These are phyloP conservation scores for Sextonia rubra DNA, from an alignment of 164 flowering plant genomes.

Conservation along the genomic window DNA sequence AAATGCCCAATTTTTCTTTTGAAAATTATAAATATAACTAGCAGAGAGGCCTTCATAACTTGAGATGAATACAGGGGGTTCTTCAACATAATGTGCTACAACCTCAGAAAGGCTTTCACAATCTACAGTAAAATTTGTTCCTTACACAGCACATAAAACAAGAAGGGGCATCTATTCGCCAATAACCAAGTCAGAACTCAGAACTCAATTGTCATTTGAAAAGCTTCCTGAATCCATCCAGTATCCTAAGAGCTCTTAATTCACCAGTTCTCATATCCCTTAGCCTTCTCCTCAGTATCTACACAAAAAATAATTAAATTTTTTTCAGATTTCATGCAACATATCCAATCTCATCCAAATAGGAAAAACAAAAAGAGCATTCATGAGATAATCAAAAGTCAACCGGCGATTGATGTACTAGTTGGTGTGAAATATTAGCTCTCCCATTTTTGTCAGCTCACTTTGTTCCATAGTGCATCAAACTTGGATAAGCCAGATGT, in stretches of 20 bases:
- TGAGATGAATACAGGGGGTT: too few relatives aligned
- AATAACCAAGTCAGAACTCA: background rate
- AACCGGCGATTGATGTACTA: background rate
- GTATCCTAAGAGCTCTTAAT: conserved; percentile 60
- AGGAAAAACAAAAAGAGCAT: background rate
- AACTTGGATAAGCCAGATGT: too few relatives aligned
- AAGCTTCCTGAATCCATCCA: conserved; percentile 58
- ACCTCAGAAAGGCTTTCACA: background rate
- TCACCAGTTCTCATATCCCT: conserved; percentile 88
- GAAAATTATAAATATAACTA: too few relatives aligned
- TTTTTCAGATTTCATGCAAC: background rate
- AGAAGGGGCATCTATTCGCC: background rate
- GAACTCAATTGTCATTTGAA: conserved; percentile 40
- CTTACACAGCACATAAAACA: background rate
- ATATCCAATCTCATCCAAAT: background rate
- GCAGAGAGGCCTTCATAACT: too few relatives aligned
- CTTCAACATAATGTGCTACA: background rate
- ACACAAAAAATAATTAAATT: conserved; percentile 1
- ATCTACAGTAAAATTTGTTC: background rate
- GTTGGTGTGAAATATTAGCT: background rate
- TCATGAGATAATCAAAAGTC: background rate
- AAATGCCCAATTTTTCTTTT: too few relatives aligned
- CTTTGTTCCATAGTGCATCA: too few relatives aligned
- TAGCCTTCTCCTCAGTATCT: conserved; percentile 81
- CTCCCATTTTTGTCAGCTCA: background rate